A percentile compares a stretch with the other conserved stretches of the same genome.
Conservation (phyloP, 768 basidiomycete genomes). For the Suillus spraguei region DNA sequence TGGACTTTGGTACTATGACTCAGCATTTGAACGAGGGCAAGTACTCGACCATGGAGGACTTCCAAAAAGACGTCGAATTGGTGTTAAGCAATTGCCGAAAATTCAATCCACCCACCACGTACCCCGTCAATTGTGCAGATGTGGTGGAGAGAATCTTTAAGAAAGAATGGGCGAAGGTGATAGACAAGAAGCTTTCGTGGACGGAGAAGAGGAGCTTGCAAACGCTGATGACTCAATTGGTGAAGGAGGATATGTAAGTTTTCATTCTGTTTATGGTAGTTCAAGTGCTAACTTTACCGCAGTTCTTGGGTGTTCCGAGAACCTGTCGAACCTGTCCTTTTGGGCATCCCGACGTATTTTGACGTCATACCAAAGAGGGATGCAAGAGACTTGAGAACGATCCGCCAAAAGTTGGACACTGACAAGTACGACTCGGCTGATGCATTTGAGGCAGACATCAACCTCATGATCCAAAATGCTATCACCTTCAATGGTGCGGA, state of each 20-base stretch:
- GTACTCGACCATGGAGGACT: slow-evolving; percentile 82
- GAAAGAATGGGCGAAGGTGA: slow-evolving; percentile 83
- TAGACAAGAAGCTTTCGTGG: slow-evolving; percentile 72
- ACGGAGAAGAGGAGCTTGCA: slow-evolving; percentile 81
- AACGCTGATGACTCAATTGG: slow-evolving; percentile 66
- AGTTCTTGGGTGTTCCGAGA: slow-evolving; percentile 81
- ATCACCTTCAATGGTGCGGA: slow-evolving; percentile 84
- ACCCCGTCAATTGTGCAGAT: slow-evolving; percentile 72
- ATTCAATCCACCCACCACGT: slow-evolving; percentile 87
- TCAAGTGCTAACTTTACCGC: neutral
- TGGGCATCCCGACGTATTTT: slow-evolving; percentile 88
- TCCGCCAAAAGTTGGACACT: slow-evolving; percentile 75
- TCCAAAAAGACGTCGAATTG: slow-evolving; percentile 78
- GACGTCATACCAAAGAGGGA: slow-evolving; percentile 84
- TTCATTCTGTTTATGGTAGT: slow-evolving; percentile 8
- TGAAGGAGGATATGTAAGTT: slow-evolving; percentile 67
- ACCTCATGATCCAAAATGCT: slow-evolving; percentile 88
- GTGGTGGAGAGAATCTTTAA: slow-evolving; percentile 74
- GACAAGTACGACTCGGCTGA: slow-evolving; percentile 83
- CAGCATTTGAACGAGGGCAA: slow-evolving; percentile 64
- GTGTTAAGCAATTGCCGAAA: slow-evolving; percentile 88
- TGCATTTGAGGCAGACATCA: slow-evolving; percentile 81
- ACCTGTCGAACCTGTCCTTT: slow-evolving; percentile 83
- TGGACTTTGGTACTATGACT: slow-evolving; percentile 89
- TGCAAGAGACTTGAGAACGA: slow-evolving; percentile 83